Evolutionary conservation across 495 filamentous ascomycete genomes (phyloP), one percentile per base, ranked within the genome.

Genomic region (Ramalina peruviana): DNA sequence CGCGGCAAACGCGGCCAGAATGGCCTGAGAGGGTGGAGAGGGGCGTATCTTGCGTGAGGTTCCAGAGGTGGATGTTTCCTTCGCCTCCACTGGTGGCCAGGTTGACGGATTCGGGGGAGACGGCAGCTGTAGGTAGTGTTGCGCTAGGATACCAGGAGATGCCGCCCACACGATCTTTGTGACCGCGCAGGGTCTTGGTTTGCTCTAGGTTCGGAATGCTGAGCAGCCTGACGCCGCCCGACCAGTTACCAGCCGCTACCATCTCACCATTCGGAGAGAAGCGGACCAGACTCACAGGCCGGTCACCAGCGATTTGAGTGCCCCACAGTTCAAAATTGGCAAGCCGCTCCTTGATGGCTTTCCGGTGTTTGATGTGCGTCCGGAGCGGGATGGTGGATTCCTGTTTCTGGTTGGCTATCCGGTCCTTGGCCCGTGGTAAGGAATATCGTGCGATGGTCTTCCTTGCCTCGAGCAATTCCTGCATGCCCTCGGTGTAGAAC

Each of bases 1-100:
- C 81, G 48, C 93, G 77, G 52, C 85, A 89, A 27, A 97, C 90
- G 45, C 92, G 82, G 13, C 81, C 86, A 11, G 77, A 82, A 61
- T 97, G 92, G 1, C 92, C 92, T 0, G 81, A 75, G 2, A 99
- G 73, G 0, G 87, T 96, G 3, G 83, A 72, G 16, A 97, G 59
- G 0, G 92, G 92, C 7, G 84, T 84, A 41, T 93, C 83, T 60
- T 86, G 75, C 13, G 76, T 79, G 27, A 96, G 71, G 21, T 88
- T 86, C 92, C 92, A 99, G 15, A 99, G 75, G 58, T 93, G 80
- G 36, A 99, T 72, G 47, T 85, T 78, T 7, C 88, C 88, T 65
- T 96, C 93, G 1, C 86, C 92, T 20, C 87, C 92, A 38, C 88
- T 85, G 0, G 90, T 92, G 0, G 90, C 88, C 19, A 99, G 72